phyloP scores from a whole-genome alignment of 345 rosid genomes.

The Eucalyptus grandis region DNA sequence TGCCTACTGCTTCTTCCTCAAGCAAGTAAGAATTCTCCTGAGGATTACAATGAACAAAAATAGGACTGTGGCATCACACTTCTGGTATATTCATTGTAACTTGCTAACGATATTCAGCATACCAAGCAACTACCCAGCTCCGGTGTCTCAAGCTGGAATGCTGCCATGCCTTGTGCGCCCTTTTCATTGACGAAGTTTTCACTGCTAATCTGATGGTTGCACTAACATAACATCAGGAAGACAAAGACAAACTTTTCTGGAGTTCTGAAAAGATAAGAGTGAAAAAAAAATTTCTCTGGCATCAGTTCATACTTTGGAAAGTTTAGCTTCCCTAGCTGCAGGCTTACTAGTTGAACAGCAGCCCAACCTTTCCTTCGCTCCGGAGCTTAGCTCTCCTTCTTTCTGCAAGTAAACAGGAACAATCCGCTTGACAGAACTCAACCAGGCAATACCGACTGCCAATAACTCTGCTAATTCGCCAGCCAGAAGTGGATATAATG shows the following conservation, averaged over 20 bases:
- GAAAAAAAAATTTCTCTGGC: background rate
- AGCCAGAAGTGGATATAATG: background rate
- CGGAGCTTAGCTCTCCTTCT: constrained; percentile 1
- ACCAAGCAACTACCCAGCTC: constrained; percentile 47
- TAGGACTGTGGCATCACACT: background rate
- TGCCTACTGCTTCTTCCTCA: constrained; percentile 15
- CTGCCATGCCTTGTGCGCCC: constrained; percentile 3
- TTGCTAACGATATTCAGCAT: background rate
- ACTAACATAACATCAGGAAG: background rate
- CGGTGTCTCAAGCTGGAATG: constrained; percentile 48
- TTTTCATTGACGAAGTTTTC: constrained; percentile 12
- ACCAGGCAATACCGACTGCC: background rate
- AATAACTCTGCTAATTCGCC: background rate
- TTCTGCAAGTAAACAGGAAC: background rate
- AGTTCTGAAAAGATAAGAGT: background rate
- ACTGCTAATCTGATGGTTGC: background rate
- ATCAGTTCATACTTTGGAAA: background rate
- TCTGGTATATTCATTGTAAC: background rate
- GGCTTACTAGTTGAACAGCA: background rate
- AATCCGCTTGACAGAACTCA: background rate
- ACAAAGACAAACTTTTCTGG: background rate
- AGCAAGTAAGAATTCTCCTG: constrained; percentile 26
- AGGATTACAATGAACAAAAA: background rate
- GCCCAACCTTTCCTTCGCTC: constrained; percentile 5
- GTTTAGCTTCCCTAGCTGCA: constrained; percentile 12